A percentile compares a stretch with the other conserved stretches of the same genome.
Evolutionary conservation across 257 asterid species (phyloP).

Genomic region (Misopates orontium): DNA sequence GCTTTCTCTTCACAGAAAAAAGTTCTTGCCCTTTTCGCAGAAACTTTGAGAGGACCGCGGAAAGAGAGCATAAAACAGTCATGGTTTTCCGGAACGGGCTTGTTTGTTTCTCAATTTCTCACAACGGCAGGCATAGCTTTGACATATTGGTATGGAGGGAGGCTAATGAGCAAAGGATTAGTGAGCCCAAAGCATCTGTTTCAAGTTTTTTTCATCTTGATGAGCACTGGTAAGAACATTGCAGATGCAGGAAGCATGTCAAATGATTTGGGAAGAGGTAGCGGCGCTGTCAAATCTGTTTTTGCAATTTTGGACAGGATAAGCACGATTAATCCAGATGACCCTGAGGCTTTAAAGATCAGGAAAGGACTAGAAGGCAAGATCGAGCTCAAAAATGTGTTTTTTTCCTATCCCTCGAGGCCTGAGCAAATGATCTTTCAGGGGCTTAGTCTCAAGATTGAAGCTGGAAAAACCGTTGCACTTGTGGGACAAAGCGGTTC

Average conservation of each 20-base stretch:
- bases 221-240: slow-evolving; percentile 76
- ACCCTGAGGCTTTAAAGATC: slow-evolving; percentile 31
- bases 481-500: slow-evolving; percentile 83
- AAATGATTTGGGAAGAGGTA: slow-evolving; percentile 66
- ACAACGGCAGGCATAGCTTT: slow-evolving; percentile 58
- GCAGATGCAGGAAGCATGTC: slow-evolving; percentile 89
- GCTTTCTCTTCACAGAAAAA: slow-evolving; percentile 71
- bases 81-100: slow-evolving; percentile 61
- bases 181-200: slow-evolving; percentile 60
- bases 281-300: slow-evolving; percentile 51
- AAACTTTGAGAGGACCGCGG: slow-evolving; percentile 47
- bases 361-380: slow-evolving; percentile 41
- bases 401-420: slow-evolving; percentile 64
- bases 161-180: slow-evolving; percentile 51
- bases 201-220: slow-evolving; percentile 65
- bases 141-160: slow-evolving; percentile 82
- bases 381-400: slow-evolving; percentile 48
- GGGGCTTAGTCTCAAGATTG: slow-evolving; percentile 56
- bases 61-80: slow-evolving; percentile 61
- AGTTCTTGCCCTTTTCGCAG: slow-evolving; percentile 45
- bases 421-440: slow-evolving; percentile 67
- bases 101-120: slow-evolving; percentile 55
- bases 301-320: slow-evolving; percentile 52
- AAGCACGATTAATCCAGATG: slow-evolving; percentile 60
- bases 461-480: slow-evolving; percentile 57